A percentile compares a stretch with the other conserved stretches of the same genome.
Evolutionary conservation across 2,329 filamentous ascomycete species (phyloP).

Genomic region (Aspergillus chevalieri): DNA sequence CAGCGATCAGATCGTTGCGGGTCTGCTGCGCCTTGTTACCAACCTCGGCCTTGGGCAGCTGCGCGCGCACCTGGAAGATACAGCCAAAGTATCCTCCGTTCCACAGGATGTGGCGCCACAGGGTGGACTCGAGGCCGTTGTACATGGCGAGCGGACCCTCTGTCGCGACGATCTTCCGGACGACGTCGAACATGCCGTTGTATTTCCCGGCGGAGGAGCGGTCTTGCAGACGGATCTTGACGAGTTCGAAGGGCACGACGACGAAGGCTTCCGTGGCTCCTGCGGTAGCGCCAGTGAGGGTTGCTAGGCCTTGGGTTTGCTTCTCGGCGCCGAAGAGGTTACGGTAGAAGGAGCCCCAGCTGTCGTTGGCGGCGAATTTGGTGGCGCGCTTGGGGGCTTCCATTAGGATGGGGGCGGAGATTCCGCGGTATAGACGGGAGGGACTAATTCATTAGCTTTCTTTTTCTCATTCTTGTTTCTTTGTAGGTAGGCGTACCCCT

Average conservation of each 20-base stretch:
- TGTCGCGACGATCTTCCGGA: constrained; percentile 64
- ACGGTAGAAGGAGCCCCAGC: constrained; percentile 94
- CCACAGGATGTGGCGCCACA: constrained; percentile 94
- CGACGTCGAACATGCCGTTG: constrained; percentile 49
- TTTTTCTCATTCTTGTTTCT: not conserved
- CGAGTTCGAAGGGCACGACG: constrained; percentile 94
- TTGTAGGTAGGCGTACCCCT: constrained; percentile 61
- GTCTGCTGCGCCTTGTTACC: constrained; percentile 72
- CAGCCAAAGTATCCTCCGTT: constrained; percentile 96
- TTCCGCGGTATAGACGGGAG: constrained; percentile 90
- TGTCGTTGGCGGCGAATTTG: constrained; percentile 98
- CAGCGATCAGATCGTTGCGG: constrained; percentile 79
- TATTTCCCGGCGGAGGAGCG: constrained; percentile 78
- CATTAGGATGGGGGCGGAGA: constrained; percentile 94
- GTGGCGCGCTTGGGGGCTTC: constrained; percentile 93
- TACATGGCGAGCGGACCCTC: constrained; percentile 87
- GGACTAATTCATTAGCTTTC: constrained; percentile 48
- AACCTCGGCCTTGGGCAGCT: constrained; percentile 69
- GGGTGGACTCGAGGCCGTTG: constrained; percentile 91
- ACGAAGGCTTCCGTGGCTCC: constrained; percentile 95
- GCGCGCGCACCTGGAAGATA: constrained; percentile 89
- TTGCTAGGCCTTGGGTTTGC: constrained; percentile 86
- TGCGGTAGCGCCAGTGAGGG: constrained; percentile 88
- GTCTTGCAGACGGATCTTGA: constrained; percentile 98
- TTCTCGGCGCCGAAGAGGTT: constrained; percentile 74